Base-by-base conservation (phyloP, 2,329 filamentous ascomycete species). In the Plectosphaerella plurivora region DNA sequence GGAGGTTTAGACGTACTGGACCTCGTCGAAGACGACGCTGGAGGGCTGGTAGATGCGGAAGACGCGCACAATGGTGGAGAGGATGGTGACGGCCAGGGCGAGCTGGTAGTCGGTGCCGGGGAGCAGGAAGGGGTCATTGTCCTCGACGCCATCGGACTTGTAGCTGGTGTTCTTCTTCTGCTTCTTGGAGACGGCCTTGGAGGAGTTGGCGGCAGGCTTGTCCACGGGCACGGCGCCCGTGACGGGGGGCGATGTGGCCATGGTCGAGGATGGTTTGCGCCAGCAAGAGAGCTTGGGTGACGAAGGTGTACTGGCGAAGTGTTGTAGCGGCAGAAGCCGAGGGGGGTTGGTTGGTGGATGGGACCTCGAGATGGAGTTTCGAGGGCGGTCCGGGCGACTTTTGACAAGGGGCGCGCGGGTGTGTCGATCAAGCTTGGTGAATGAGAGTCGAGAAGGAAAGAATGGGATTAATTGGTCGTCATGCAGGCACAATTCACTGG, bases 11-110 rank as follows among this genome's bases (percentile, higher is more conserved):
- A 85, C 91, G 69, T 83, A 96, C 91, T 99, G 94, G 70, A 99
- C 94, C 77, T 99, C 94, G 71, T 99, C 94, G 69, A 99, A 99
- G 60, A 99, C 94, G 56, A 99, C 94, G 64, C 92, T 97, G 65
- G 85, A 88, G 52, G 94, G 94, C 70, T 97, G 91, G 70, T 95
- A 97, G 74, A 99, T 97, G 66, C 91, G 86, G 78, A 96, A 99
- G 58, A 97, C 74, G 59, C 94, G 89, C 59, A 99, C 90, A 59
- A 86, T 74, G 51, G 87, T 80, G 49, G 89, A 89, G 57, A 97
- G 63, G 16, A 91, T 60, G 49, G 91, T 96, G 60, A 97, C 72
- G 49, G 80, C 73, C 18, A 83, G 73, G 68, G 95, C 79, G 57
- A 90, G 71, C 71, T 89, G 83, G 75, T 94, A 97, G 73, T 97